Percentiles rank a stretch among this genome's conserved stretches.
Conservation (phyloP, 805 yeast species). For the Lipomyces kockii region DNA sequence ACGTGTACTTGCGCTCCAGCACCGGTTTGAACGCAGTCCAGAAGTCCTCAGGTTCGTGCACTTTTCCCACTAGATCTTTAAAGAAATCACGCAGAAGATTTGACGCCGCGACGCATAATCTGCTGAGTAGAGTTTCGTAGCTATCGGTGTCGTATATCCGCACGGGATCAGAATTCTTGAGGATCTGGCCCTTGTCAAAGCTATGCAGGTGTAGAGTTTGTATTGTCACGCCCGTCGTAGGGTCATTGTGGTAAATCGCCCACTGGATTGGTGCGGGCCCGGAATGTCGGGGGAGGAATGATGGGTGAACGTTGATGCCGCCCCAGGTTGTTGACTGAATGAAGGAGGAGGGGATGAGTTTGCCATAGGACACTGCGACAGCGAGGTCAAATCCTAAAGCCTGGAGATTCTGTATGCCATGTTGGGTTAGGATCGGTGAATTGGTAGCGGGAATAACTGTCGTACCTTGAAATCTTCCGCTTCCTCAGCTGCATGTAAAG, state of each 20-base stretch:
- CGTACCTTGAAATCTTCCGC: constrained; percentile 46
- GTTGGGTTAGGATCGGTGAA: neutral
- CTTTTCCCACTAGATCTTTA: constrained; percentile 49
- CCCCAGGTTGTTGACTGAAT: constrained; percentile 57
- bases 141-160: constrained; percentile 53
- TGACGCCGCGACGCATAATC: constrained; percentile 68
- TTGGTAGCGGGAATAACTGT: neutral
- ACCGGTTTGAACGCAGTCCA: neutral
- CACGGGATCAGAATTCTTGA: constrained; percentile 59
- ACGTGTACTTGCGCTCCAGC: constrained; percentile 4
- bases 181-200: constrained; percentile 78
- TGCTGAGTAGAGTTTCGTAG: constrained; percentile 51
- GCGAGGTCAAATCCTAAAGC: constrained; percentile 59
- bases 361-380: constrained; percentile 92
- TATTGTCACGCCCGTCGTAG: constrained; percentile 77
- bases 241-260: constrained; percentile 68
- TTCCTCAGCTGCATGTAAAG: constrained; percentile 58
- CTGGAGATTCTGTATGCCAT: neutral
- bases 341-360: constrained; percentile 69
- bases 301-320: constrained; percentile 92
- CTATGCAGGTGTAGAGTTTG: constrained; percentile 88
- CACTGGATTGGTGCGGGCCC: constrained; percentile 92
- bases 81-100: constrained; percentile 49
- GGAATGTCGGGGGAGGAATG: constrained; percentile 75
- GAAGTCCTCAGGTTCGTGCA: constrained; percentile 23